These are phyloP conservation scores for Amanita rimosa DNA, from an alignment of 768 basidiomycete species.

Conservation along the genomic window DNA sequence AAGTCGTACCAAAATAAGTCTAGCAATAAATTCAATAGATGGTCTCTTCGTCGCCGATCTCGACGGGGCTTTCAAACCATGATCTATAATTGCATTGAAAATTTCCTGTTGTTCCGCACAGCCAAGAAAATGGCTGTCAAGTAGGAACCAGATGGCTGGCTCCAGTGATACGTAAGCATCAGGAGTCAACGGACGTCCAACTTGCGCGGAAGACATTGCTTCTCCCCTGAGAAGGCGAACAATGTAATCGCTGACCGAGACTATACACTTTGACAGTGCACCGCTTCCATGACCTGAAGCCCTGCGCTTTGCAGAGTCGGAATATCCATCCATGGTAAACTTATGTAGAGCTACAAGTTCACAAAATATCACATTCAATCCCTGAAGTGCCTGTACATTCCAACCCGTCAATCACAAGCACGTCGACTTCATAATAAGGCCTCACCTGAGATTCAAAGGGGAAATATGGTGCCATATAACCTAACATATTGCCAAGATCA, in stretches of 20 bases:
- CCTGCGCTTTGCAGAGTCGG: not conserved
- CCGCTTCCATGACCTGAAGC: constrained; percentile 2
- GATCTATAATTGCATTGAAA: constrained; percentile 48
- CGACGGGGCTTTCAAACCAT: constrained; percentile 48
- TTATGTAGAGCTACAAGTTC: constrained; percentile 59
- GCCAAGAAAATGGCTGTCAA: constrained; percentile 17
- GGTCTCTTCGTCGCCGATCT: constrained; percentile 52
- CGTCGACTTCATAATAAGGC: not conserved
- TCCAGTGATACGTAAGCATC: constrained; percentile 54
- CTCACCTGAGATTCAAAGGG: constrained; percentile 60
- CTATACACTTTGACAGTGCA: constrained; percentile 29
- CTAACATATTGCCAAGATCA: constrained; percentile 48
- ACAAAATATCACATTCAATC: constrained; percentile 69
- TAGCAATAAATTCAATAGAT: constrained; percentile 67
- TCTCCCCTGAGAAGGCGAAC: constrained; percentile 44
- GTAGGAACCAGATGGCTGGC: constrained; percentile 69
- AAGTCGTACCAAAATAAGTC: constrained; percentile 47
- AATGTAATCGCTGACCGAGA: constrained; percentile 46
- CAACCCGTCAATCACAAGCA: constrained; percentile 14
- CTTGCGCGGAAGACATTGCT: constrained; percentile 26
- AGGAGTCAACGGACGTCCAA: constrained; percentile 42
- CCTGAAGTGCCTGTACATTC: constrained; percentile 57
- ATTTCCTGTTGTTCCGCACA: constrained; percentile 20
- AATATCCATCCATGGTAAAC: constrained; percentile 18
- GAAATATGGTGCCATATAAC: constrained; percentile 76